phyloP scores from a whole-genome alignment of 768 basidiomycete genomes.

The Vishniacozyma victoriae region DNA sequence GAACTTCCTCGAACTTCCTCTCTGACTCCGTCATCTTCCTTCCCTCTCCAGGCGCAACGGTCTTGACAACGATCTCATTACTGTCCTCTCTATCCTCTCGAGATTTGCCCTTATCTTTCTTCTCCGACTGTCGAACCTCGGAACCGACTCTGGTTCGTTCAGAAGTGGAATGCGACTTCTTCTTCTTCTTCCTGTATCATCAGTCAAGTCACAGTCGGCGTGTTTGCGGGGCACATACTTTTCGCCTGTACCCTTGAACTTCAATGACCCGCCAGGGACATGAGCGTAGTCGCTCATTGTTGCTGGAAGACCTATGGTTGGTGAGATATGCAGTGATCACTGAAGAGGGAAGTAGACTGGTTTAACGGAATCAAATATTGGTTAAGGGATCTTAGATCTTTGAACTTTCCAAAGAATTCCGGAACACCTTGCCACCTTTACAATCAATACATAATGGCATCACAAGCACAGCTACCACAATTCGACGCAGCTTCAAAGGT shows the following conservation, averaged over 20 bases:
- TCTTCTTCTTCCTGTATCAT: constrained; percentile 43
- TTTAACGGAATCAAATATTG: no score
- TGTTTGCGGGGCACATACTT: constrained; percentile 29
- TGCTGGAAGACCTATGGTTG: background rate
- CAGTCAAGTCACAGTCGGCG: background rate
- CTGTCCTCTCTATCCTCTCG: background rate
- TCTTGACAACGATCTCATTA: no score
- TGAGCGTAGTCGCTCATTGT: constrained; percentile 44
- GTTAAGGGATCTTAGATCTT: no score
- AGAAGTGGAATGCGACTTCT: constrained; percentile 33
- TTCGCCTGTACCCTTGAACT: constrained; percentile 43
- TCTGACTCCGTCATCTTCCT: constrained; percentile 45
- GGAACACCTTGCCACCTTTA: constrained; percentile 2
- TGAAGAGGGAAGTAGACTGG: no score
- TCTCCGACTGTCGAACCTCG: constrained; percentile 12
- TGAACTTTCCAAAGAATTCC: no score
- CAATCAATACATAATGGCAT: constrained; percentile 19
- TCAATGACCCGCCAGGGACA: constrained; percentile 42
- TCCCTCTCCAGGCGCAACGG: no score
- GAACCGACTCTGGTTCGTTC: constrained; percentile 21
- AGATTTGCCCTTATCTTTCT: constrained; percentile 1
- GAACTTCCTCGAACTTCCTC: constrained; percentile 42
- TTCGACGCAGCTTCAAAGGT: constrained; percentile 46
- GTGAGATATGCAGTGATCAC: no score
- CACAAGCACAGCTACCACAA: constrained; percentile 30